A percentile compares a stretch with the other conserved stretches of the same genome.
phyloP scores from a whole-genome alignment of 2,329 filamentous ascomycete species.

The Microcyclosporella mali region DNA sequence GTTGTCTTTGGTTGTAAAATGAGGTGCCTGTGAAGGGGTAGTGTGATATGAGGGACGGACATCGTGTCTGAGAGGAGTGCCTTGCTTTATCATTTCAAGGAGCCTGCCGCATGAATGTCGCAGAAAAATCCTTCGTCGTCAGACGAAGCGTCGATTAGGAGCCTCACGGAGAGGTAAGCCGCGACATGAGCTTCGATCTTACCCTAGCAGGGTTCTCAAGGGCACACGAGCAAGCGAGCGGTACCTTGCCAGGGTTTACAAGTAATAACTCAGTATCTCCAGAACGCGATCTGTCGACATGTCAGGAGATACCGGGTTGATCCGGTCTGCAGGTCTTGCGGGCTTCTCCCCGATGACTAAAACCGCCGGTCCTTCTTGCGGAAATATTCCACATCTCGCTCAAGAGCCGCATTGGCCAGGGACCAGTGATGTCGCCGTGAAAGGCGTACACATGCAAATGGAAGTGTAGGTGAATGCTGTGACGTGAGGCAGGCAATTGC shows the following conservation, averaged over 20 bases:
- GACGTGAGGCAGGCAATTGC: neutral
- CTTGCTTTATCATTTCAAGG: too few species aligned
- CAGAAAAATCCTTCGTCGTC: neutral
- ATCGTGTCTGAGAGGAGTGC: too few species aligned
- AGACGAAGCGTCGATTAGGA: neutral
- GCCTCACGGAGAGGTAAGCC: slow-evolving; percentile 3
- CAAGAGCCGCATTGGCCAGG: too few species aligned
- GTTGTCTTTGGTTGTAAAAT: too few species aligned
- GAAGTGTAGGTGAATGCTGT: neutral
- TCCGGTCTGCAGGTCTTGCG: too few species aligned
- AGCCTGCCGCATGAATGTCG: slow-evolving; percentile 1
- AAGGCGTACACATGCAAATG: too few species aligned
- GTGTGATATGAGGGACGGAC: too few species aligned
- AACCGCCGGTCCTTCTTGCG: too few species aligned
- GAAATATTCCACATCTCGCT: too few species aligned
- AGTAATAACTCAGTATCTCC: neutral
- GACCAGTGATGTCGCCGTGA: too few species aligned
- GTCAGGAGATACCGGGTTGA: slow-evolving; percentile 1
- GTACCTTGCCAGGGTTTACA: neutral
- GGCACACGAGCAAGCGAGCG: neutral
- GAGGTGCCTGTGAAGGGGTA: too few species aligned
- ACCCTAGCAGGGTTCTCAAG: slow-evolving; percentile 1
- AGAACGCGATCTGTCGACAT: slow-evolving; percentile 1
- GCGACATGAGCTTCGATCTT: neutral
- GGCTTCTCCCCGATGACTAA: too few species aligned